Evolutionary conservation across 2,329 filamentous ascomycete genomes (phyloP), one percentile per base, ranked within the genome.

Genomic region (Ophiostoma sp.): DNA sequence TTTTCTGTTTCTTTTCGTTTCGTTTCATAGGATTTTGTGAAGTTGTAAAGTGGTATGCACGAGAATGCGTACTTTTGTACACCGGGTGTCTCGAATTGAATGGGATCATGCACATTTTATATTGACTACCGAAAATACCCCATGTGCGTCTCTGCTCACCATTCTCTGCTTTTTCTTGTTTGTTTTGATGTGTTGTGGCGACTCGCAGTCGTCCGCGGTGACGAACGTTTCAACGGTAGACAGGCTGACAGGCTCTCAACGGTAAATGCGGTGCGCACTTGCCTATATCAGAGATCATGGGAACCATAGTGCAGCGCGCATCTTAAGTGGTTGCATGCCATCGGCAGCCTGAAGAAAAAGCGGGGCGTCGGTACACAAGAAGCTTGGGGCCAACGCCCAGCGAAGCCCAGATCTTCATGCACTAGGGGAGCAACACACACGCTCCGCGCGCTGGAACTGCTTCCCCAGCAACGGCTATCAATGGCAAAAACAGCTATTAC

Each of bases 291-390:
- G 28, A 68, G 59, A 72, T 57, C 70, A 68, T 59, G 33, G 45
- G 70, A 42, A 9, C 48, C 33, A 66, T 72, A 69, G 6, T 25
- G 31, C 36, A 42, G 8, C 5, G 25, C n/a, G 61, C n/a, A 31
- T 48, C 50, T 59, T 68, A 72, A 72, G 71, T 68, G 71, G 71
- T 72, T 72, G 63, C 71, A 72, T 68, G 50, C 33, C 42, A 28
- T 55, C n/a, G 71, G 7, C 45, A 42, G 59, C n/a, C 25, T 28
- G 52, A 55, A 48, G 31, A n/a, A 69, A 61, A 68, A 72, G 71
- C 55, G 71, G 71, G 61, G 22, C 61, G 5, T 36, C 19, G 39
- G 69, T 15, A 22, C 9, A 9, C 45, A 59, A 39, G 36, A 25
- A 50, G 39, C 39, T 15, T 45, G 57, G 42, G 45, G 5, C 55